Percentiles rank a stretch among this genome's conserved stretches.
These are phyloP conservation scores for Silene uniflora DNA, from an alignment of 148 eudicot species.

Conservation along the genomic window DNA sequence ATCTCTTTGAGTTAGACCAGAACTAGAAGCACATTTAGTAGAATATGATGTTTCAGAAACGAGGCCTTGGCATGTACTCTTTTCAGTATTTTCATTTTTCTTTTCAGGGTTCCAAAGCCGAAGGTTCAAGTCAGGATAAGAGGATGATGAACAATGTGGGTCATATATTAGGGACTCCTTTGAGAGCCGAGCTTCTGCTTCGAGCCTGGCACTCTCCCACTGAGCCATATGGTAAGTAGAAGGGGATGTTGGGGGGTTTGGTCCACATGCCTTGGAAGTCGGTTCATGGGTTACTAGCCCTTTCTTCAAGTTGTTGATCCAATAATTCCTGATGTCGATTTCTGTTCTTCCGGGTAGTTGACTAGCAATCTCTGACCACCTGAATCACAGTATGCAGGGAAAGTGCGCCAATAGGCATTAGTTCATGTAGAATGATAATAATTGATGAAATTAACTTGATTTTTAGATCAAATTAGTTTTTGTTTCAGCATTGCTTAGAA, in stretches of 20 bases:
- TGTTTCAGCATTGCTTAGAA: too few species aligned
- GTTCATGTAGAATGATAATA: neutral
- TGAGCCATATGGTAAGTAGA: slow-evolving; percentile 93
- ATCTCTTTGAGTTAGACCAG: too few species aligned
- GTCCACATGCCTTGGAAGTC: slow-evolving; percentile 24
- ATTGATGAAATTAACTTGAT: neutral
- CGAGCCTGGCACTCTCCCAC: slow-evolving; percentile 95
- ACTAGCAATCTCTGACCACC: slow-evolving; percentile 90
- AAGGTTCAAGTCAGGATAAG: too few species aligned
- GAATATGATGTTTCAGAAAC: too few species aligned
- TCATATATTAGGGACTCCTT: slow-evolving; percentile 45
- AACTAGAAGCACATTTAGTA: too few species aligned
- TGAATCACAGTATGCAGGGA: slow-evolving; percentile 20
- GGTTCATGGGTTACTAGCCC: slow-evolving; percentile 75
- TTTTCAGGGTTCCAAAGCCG: too few species aligned
- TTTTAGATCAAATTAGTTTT: neutral
- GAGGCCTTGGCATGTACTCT: too few species aligned
- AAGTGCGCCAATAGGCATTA: neutral
- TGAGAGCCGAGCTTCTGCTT: slow-evolving; percentile 95
- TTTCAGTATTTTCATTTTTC: too few species aligned
- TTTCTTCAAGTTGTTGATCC: slow-evolving; percentile 79
- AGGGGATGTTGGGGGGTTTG: slow-evolving; percentile 43
- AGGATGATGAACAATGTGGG: too few species aligned
- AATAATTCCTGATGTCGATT: slow-evolving; percentile 83
- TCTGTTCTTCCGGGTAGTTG: slow-evolving; percentile 85